Percentiles rank a stretch among this genome's conserved stretches.
Evolutionary conservation across 192 early-diverging fungal species (phyloP).

Genomic region (Mortierella claussenii): DNA sequence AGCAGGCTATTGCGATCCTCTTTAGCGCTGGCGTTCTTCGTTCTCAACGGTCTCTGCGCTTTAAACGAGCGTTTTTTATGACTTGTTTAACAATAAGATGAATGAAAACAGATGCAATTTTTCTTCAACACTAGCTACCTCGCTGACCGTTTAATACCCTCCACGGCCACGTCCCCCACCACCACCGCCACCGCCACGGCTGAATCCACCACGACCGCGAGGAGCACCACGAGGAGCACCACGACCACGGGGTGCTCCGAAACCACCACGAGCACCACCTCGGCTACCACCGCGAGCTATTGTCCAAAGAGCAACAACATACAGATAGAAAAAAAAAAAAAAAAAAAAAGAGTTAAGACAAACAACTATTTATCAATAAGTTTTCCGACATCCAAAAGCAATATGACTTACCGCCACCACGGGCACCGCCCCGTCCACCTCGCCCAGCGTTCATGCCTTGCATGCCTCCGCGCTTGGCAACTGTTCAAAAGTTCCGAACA

Average conservation of each 20-base stretch:
- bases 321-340: slow-evolving; percentile 11
- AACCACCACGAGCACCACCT: slow-evolving; percentile 45
- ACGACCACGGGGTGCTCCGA: slow-evolving; percentile 40
- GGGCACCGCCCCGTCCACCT: slow-evolving; percentile 66
- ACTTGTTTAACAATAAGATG: slow-evolving; percentile 13
- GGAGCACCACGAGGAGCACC: slow-evolving; percentile 59
- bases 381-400: too few relatives aligned
- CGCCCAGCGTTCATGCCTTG: slow-evolving; percentile 73
- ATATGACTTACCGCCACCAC: slow-evolving; percentile 55
- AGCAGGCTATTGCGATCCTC: neutral
- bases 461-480: slow-evolving; percentile 62
- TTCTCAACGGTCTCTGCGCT: neutral
- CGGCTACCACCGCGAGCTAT: slow-evolving; percentile 50
- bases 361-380: neutral
- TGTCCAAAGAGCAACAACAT: too few relatives aligned
- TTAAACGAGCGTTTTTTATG: slow-evolving; percentile 6
- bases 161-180: slow-evolving; percentile 62
- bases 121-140: slow-evolving; percentile 4
- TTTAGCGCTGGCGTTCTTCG: too few relatives aligned
- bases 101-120: neutral
- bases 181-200: slow-evolving; percentile 54
- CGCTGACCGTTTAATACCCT: slow-evolving; percentile 47
- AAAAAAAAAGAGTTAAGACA: neutral
- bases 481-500: too few relatives aligned
- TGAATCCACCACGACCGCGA: slow-evolving; percentile 65